These are phyloP conservation scores for Solanum peruvianum DNA, from an alignment of 257 asterid species.

Conservation along the genomic window DNA sequence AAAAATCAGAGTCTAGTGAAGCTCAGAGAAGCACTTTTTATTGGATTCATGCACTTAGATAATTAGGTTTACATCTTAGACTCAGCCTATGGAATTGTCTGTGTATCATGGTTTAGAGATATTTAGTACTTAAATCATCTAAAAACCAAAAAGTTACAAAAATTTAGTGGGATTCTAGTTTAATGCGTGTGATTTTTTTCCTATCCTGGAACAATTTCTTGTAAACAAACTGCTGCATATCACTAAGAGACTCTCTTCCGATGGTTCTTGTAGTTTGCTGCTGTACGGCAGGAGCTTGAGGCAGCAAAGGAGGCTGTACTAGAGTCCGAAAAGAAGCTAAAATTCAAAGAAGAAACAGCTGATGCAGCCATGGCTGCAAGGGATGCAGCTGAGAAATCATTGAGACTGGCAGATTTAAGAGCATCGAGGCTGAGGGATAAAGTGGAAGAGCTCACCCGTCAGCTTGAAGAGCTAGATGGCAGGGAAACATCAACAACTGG, in stretches of 20 bases:
- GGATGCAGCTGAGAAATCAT: slow-evolving; percentile 91
- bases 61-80: not conserved
- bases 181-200: not conserved
- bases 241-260: not conserved
- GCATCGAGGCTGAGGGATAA: slow-evolving; percentile 81
- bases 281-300: slow-evolving; percentile 67
- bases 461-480: slow-evolving; percentile 69
- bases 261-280: slow-evolving; percentile 47
- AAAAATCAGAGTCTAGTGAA: not conserved
- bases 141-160: not conserved
- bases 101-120: not conserved
- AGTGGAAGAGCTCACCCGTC: slow-evolving; percentile 83
- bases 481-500: slow-evolving; percentile 44
- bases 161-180: not conserved
- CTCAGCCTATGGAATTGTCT: not conserved
- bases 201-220: not conserved
- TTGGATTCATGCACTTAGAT: not conserved
- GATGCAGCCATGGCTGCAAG: slow-evolving; percentile 97
- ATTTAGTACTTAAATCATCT: not conserved
- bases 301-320: slow-evolving; percentile 67
- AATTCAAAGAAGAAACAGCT: slow-evolving; percentile 90
- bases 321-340: slow-evolving; percentile 75
- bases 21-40: not conserved
- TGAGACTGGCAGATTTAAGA: slow-evolving; percentile 81
- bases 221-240: not conserved